phyloP scores from a whole-genome alignment of 2,329 filamentous ascomycete genomes.

The Acarospora socialis region DNA sequence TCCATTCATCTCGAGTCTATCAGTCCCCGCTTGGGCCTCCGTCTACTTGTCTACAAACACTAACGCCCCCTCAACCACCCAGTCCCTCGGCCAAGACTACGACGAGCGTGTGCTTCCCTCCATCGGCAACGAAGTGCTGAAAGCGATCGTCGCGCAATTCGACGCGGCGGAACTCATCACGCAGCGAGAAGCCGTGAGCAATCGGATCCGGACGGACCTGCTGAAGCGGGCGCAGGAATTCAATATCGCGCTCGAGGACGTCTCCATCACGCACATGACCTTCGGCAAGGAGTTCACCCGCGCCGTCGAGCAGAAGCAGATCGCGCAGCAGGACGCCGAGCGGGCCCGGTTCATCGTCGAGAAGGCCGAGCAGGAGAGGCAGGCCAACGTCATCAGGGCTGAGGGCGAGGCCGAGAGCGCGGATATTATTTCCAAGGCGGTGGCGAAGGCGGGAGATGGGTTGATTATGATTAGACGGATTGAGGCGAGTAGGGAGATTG shows the following conservation, averaged over 20 bases:
- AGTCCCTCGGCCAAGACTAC: constrained; percentile 97
- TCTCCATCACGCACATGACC: constrained; percentile 99
- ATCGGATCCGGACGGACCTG: constrained; percentile 85
- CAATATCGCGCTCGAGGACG: constrained; percentile 97
- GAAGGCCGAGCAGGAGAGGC: constrained; percentile 94
- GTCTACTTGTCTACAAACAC: background rate
- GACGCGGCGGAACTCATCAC: constrained; percentile 98
- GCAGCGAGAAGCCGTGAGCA: constrained; percentile 89
- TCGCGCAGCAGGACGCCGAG: constrained; percentile 97
- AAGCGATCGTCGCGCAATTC: constrained; percentile 96
- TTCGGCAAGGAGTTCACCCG: constrained; percentile 98
- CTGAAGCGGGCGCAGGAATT: constrained; percentile 89
- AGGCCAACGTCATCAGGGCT: constrained; percentile 94
- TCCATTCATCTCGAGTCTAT: background rate
- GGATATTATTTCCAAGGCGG: constrained; percentile 86
- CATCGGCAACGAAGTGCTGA: constrained; percentile 98
- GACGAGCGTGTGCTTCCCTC: constrained; percentile 96
- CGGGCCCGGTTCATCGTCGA: constrained; percentile 96
- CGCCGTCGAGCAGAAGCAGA: constrained; percentile 99
- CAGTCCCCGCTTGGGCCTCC: background rate
- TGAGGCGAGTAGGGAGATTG: constrained; percentile 92
- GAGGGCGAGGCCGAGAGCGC: constrained; percentile 96
- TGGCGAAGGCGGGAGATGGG: constrained; percentile 84
- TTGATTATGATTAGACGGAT: constrained; percentile 94
- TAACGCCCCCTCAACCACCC: constrained; percentile 2